Evolutionary conservation across 2,329 filamentous ascomycete genomes (phyloP), one percentile per base, ranked within the genome.

Genomic region (Penicillium sp.): DNA sequence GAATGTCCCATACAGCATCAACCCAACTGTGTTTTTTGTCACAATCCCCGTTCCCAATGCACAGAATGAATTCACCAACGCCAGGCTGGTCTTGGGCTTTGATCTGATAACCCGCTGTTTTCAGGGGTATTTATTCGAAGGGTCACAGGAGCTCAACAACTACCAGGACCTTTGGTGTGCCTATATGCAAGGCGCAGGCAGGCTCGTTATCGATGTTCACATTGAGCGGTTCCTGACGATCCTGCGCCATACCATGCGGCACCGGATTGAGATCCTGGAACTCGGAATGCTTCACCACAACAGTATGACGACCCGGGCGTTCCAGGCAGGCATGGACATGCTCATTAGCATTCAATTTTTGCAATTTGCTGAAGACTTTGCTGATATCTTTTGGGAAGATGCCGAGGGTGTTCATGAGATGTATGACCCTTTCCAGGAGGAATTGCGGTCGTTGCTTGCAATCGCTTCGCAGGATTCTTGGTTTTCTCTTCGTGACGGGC

Each of bases 281-380:
- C 43, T 53, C 7, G 65, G 64, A 2, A 43, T 67, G 12, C 50
- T 70, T 27, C 60, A 56, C 14, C 59, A 56, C 10, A 61, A 58
- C 30, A 48, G 57, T 11, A 42, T 60, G 31, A 57, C 52, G 10
- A 48, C 45, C 13, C 42, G 50, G 10, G 36, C 34, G 13, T 43
- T 57, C 19, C 62, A 63, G 9, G 60, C 61, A 1, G 66, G 65
- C 3, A 44, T 70, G 55, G 67, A 70, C 39, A 52, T 69, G 10
- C 59, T 68, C 10, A 57, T 70, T 37, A 49, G 47, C 6, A 60
- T 66, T 27, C 47, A 61, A 22, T 67, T 63, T 36, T 57, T 60
- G 16, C 65, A 67, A 44, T 69, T 65, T 47, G 44, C 68, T 1
- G 27, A 58, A 11, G 67, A 69, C 35, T 60, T 60, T 22, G 55